Evolutionary conservation across 371 early-diverging fungal species (phyloP).

Genomic region (Mycotypha africana): DNA sequence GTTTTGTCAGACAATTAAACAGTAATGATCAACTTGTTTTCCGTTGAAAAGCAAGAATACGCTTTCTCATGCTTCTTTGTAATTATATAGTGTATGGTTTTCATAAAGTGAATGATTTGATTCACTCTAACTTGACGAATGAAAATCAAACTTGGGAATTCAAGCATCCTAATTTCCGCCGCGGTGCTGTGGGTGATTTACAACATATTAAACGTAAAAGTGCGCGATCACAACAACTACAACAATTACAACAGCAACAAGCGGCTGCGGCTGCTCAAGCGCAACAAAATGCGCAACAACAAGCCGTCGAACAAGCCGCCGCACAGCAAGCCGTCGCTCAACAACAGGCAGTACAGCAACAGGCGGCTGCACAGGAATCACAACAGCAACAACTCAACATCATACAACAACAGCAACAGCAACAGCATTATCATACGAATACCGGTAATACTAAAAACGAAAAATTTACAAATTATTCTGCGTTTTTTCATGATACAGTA

Average conservation of each 20-base stretch:
- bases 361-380: too few relatives aligned
- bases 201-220: conserved; percentile 62
- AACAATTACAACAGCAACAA: conserved; percentile 7
- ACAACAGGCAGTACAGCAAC: not conserved
- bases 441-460: too few relatives aligned
- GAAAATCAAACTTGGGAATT: conserved; percentile 71
- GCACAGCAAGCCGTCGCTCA: not conserved
- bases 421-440: too few relatives aligned
- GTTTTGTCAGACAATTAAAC: conserved; percentile 85
- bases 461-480: too few relatives aligned
- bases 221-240: conserved; percentile 33
- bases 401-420: too few relatives aligned
- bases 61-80: too few relatives aligned
- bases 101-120: conserved; percentile 61
- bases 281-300: conserved; percentile 1
- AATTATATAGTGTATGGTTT: conserved; percentile 46
- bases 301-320: too few relatives aligned
- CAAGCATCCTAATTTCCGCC: conserved; percentile 59
- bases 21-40: conserved; percentile 25
- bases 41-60: too few relatives aligned
- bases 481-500: too few relatives aligned
- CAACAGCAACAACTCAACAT: too few relatives aligned
- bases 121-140: conserved; percentile 50
- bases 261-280: not conserved
- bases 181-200: conserved; percentile 50